Percentiles rank a stretch among this genome's conserved stretches.
These are phyloP conservation scores for Viscum album DNA, from an alignment of 177 flowering plant species.

Conservation along the genomic window DNA sequence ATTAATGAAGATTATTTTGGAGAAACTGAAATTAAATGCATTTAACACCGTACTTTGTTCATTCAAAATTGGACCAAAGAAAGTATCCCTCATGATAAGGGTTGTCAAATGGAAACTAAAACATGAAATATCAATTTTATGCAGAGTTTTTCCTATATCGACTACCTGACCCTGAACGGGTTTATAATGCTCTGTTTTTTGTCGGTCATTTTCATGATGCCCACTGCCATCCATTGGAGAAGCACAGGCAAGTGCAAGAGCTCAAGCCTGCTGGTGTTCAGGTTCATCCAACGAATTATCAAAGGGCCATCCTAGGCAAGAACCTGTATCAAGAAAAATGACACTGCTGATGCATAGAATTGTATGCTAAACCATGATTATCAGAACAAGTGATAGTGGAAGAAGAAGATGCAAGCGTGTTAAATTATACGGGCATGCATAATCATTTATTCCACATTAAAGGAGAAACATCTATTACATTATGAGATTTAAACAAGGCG, in stretches of 20 bases:
- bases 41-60: no score
- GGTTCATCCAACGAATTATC: not conserved
- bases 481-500: not conserved
- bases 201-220: slow-evolving; percentile 66
- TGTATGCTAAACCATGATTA: not conserved
- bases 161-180: slow-evolving; percentile 53
- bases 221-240: slow-evolving; percentile 48
- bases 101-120: no score
- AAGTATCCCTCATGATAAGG: no score
- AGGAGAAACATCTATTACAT: no score
- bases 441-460: no score
- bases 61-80: no score
- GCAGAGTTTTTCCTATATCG: not conserved
- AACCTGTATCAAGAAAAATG: not conserved
- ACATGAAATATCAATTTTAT: no score
- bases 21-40: no score
- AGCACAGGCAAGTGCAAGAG: not conserved
- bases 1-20: no score
- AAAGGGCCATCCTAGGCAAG: not conserved
- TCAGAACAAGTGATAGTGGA: not conserved
- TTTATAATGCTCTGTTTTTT: slow-evolving; percentile 42
- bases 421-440: no score
- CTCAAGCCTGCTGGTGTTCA: not conserved
- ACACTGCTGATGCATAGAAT: not conserved
- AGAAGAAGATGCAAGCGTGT: no score